Evolutionary conservation across 2,329 filamentous ascomycete genomes (phyloP).

Genomic region (Paecilomyces sp.): DNA sequence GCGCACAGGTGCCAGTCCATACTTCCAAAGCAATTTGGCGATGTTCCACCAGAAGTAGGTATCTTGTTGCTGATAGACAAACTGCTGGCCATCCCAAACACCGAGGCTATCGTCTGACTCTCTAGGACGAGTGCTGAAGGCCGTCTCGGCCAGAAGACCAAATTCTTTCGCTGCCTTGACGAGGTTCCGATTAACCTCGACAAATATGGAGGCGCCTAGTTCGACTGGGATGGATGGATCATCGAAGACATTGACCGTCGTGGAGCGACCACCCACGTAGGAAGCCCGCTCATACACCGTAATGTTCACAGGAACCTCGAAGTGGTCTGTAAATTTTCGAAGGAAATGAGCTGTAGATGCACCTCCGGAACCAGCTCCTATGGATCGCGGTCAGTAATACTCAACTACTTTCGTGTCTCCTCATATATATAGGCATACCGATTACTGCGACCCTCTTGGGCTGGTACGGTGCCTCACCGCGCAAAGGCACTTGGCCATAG

Average conservation of each 20-base stretch:
- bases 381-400: slow-evolving; percentile 2
- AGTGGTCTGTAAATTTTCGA: slow-evolving; percentile 58
- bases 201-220: slow-evolving; percentile 87
- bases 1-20: slow-evolving; percentile 69
- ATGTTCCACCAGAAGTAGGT: slow-evolving; percentile 71
- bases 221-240: slow-evolving; percentile 66
- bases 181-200: slow-evolving; percentile 75
- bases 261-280: slow-evolving; percentile 77
- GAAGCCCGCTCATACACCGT: slow-evolving; percentile 77
- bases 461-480: slow-evolving; percentile 6
- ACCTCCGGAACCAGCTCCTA: slow-evolving; percentile 84
- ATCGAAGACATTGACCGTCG: slow-evolving; percentile 72
- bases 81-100: slow-evolving; percentile 74
- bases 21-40: slow-evolving; percentile 74
- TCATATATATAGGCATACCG: slow-evolving; percentile 12
- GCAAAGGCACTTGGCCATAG: slow-evolving; percentile 17
- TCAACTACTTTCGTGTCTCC: too few species aligned
- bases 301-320: slow-evolving; percentile 61
- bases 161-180: slow-evolving; percentile 65
- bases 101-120: slow-evolving; percentile 52
- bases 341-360: slow-evolving; percentile 82
- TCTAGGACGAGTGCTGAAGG: slow-evolving; percentile 40
- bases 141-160: slow-evolving; percentile 53
- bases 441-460: slow-evolving; percentile 29
- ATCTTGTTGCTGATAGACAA: slow-evolving; percentile 61